Evolutionary conservation across 192 early-diverging fungal species (phyloP).

Genomic region (Haplosporangium gracile): DNA sequence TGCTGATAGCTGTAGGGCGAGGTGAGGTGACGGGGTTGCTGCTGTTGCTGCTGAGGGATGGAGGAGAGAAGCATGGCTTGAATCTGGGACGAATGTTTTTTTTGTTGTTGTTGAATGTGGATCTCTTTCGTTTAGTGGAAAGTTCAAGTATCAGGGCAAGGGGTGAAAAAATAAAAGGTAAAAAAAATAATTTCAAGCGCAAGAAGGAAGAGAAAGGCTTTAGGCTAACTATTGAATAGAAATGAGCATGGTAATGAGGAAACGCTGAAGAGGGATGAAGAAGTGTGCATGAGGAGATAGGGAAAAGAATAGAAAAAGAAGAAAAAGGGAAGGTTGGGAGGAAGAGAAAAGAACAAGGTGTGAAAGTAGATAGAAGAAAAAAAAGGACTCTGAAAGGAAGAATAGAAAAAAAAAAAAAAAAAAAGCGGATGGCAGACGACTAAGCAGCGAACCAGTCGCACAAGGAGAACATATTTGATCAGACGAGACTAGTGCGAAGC

Average conservation of each 20-base stretch:
- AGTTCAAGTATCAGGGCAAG: neutral
- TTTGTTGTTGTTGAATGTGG: constrained; percentile 10
- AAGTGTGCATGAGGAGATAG: neutral
- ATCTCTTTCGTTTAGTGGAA: neutral
- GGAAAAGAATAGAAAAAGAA: neutral
- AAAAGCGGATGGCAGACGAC: neutral
- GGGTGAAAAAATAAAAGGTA: neutral
- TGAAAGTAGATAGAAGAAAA: constrained; percentile 7
- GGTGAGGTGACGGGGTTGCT: constrained; percentile 27
- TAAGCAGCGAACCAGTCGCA: neutral
- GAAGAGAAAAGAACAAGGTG: constrained; percentile 8
- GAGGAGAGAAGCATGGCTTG: constrained; percentile 60
- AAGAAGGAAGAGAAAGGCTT: neutral
- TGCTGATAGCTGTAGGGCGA: constrained; percentile 40
- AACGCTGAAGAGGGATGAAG: neutral
- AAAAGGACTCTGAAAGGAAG: neutral
- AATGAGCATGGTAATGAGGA: neutral
- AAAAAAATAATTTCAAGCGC: neutral
- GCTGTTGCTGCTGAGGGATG: constrained; percentile 44
- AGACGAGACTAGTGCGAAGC: neutral
- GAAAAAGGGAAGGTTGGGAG: neutral
- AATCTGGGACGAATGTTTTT: constrained; percentile 11
- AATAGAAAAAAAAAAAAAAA: neutral
- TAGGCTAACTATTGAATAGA: constrained; percentile 6
- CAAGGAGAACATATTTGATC: no score